These are phyloP conservation scores for Aegilops sharonensis DNA, from an alignment of 176 grass and related monocot genomes.

Conservation along the genomic window DNA sequence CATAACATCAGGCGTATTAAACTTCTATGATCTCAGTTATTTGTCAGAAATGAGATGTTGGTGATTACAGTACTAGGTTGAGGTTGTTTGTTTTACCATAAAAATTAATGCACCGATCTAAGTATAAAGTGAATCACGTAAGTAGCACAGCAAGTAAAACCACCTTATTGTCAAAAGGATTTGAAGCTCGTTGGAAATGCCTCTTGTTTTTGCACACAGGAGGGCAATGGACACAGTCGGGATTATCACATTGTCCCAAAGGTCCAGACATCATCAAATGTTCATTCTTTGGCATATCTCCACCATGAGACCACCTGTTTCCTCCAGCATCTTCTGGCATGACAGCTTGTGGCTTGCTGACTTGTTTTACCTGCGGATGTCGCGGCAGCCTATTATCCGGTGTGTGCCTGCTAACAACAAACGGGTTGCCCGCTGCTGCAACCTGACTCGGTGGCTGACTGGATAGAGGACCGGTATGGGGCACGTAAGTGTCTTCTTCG, in stretches of 20 bases:
- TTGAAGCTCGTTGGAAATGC: slow-evolving; percentile 40
- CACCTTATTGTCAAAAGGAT: slow-evolving; percentile 76
- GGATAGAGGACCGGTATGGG: slow-evolving; percentile 69
- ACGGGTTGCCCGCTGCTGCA: slow-evolving; percentile 30
- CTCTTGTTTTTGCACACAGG: slow-evolving; percentile 76
- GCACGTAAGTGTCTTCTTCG: slow-evolving; percentile 48
- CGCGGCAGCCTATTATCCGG: slow-evolving; percentile 46
- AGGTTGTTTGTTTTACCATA: background rate
- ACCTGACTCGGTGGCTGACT: slow-evolving; percentile 40
- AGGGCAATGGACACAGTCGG: slow-evolving; percentile 85
- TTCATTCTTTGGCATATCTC: slow-evolving; percentile 57
- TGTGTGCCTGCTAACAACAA: slow-evolving; percentile 36
- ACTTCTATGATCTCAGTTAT: background rate
- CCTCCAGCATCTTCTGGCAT: slow-evolving; percentile 51
- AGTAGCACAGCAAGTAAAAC: background rate
- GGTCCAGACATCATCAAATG: slow-evolving; percentile 90
- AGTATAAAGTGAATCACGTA: slow-evolving; percentile 2
- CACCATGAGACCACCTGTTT: slow-evolving; percentile 44
- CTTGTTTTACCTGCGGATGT: slow-evolving; percentile 37
- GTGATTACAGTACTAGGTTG: background rate
- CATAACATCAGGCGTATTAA: background rate
- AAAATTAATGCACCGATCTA: background rate
- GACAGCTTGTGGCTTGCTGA: slow-evolving; percentile 48
- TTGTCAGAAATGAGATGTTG: background rate
- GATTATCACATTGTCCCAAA: slow-evolving; percentile 82